phyloP scores from a whole-genome alignment of 768 basidiomycete species.

The Lenzites betulinus region DNA sequence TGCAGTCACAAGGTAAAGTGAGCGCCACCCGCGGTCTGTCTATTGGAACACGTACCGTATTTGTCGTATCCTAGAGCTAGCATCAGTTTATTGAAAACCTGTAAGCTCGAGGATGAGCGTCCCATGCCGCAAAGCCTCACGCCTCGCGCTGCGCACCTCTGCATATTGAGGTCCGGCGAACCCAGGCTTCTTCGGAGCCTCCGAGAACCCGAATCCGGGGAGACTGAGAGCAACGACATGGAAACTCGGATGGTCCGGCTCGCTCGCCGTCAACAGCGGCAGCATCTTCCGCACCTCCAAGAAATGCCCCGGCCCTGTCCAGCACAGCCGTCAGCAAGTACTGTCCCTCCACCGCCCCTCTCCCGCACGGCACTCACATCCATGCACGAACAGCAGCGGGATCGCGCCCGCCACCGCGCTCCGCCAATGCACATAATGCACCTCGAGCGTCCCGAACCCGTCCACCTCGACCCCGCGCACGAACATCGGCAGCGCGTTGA shows the following conservation, averaged over 20 bases:
- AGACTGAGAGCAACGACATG: constrained; percentile 61
- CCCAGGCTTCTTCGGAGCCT: constrained; percentile 52
- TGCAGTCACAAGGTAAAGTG: constrained; percentile 8
- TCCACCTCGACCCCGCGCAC: constrained; percentile 49
- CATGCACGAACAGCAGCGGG: constrained; percentile 61
- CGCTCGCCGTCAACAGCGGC: constrained; percentile 46
- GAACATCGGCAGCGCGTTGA: constrained; percentile 60
- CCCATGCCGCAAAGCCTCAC: neutral
- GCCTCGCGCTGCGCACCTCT: constrained; percentile 38
- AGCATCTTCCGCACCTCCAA: constrained; percentile 57
- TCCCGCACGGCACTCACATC: constrained; percentile 40
- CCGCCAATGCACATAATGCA: constrained; percentile 60
- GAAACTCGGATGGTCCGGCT: constrained; percentile 44
- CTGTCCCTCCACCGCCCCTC: too few species aligned
- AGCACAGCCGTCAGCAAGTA: too few species aligned
- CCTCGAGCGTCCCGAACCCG: constrained; percentile 46
- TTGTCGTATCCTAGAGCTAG: neutral
- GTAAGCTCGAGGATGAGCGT: too few species aligned
- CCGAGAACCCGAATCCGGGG: constrained; percentile 64
- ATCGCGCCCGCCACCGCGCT: constrained; percentile 48
- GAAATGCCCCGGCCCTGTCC: constrained; percentile 69
- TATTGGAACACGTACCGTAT: neutral
- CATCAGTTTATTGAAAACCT: constrained; percentile 35
- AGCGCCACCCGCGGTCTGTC: neutral
- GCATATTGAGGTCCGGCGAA: constrained; percentile 53